Conservation (phyloP, 2,329 filamentous ascomycete species). For the Trichophyton simii region DNA sequence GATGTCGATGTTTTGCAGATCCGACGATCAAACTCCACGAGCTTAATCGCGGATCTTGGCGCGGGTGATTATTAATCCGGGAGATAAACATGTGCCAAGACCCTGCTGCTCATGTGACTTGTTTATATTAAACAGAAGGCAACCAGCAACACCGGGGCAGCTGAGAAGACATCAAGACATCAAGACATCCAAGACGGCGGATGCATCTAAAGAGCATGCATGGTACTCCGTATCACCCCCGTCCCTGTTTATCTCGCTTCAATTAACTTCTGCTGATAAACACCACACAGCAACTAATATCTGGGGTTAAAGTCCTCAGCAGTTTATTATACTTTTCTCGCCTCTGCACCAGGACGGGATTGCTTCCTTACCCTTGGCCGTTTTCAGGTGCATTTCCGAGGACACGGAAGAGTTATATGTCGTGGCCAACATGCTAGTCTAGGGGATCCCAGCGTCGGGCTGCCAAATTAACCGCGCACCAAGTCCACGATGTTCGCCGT, state of each 20-base stretch:
- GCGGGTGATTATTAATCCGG: background rate
- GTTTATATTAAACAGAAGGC: background rate
- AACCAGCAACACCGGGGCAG: background rate
- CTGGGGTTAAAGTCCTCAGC: background rate
- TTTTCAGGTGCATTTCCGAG: background rate
- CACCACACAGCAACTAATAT: background rate
- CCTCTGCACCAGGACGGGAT: background rate
- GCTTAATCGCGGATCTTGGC: background rate
- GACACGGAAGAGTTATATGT: background rate
- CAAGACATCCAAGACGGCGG: background rate
- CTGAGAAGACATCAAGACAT: background rate
- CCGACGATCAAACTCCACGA: conserved; percentile 1
- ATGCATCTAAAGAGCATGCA: background rate
- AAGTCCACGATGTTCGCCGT: background rate
- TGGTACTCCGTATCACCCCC: background rate
- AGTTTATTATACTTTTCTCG: conserved; percentile 4
- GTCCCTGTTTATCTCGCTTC: background rate
- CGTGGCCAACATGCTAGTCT: background rate
- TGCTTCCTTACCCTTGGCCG: background rate
- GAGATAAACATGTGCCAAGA: background rate
- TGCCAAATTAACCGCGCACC: background rate
- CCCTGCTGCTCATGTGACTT: background rate
- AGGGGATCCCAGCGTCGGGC: background rate
- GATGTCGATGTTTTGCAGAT: background rate
- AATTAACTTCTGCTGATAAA: background rate